Evolutionary conservation across 2,329 filamentous ascomycete genomes (phyloP).

Genomic region (Aspergillus phoenicis): DNA sequence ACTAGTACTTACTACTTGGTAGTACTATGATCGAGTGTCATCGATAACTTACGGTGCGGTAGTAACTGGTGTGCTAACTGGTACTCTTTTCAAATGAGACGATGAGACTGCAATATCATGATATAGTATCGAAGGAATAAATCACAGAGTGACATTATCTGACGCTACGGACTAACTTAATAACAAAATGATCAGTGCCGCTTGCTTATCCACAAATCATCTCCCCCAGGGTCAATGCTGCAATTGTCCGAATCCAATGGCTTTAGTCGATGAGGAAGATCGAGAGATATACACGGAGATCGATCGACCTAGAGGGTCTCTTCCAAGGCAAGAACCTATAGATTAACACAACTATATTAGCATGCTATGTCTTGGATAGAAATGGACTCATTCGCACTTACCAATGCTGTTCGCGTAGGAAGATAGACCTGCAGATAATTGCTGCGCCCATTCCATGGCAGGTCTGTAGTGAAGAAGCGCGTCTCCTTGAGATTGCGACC

Average conservation of each 20-base stretch:
- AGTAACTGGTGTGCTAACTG: too few relatives aligned
- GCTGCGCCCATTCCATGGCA: slow-evolving; percentile 84
- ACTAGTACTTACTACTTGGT: too few relatives aligned
- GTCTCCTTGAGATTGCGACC: slow-evolving; percentile 76
- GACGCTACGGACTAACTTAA: too few relatives aligned
- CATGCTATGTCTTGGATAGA: background rate
- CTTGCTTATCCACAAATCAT: too few relatives aligned
- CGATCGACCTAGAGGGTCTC: slow-evolving; percentile 36
- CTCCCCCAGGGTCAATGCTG: background rate
- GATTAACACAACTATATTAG: slow-evolving; percentile 4
- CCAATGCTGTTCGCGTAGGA: slow-evolving; percentile 79
- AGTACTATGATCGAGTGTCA: too few relatives aligned
- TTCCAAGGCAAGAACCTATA: slow-evolving; percentile 59
- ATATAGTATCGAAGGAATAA: too few relatives aligned
- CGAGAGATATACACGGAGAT: background rate
- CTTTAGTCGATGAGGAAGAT: background rate
- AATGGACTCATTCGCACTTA: slow-evolving; percentile 47
- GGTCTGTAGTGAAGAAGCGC: slow-evolving; percentile 86
- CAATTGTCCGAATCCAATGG: background rate
- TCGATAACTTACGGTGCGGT: too few relatives aligned
- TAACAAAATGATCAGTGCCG: too few relatives aligned
- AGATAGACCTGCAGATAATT: slow-evolving; percentile 95
- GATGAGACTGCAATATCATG: too few relatives aligned
- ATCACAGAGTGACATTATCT: too few relatives aligned
- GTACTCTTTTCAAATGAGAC: too few relatives aligned